Evolutionary conservation across 129 eudicot genomes (phyloP), one percentile per base, ranked within the genome.

Genomic region (Arctium lappa): DNA sequence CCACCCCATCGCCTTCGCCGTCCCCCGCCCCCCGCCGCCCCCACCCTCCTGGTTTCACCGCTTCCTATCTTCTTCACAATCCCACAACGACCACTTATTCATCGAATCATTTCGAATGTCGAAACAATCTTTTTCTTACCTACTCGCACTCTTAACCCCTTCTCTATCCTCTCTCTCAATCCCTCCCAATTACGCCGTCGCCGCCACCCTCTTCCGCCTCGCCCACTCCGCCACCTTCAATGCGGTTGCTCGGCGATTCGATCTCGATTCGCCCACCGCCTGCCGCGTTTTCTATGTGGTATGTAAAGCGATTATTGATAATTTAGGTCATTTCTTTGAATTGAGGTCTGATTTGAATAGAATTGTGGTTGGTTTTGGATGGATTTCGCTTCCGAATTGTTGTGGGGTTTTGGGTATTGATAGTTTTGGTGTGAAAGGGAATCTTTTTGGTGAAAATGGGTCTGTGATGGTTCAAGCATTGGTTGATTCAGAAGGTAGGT

Each of bases 401-500:
- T 92, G 96, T 85, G 98, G 98, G 15, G 91, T 94, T 83, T 79
- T 94, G 79, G 97, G 98, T 53, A 34, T 89, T 48, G 94, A 91
- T 69, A 83, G 69, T 74, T 94, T 94, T 74, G 79, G 70, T 42
- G 88, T 94, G 4, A 89, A 87, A 36, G 90, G 96, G 4, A 81
- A 90, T 22, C 69, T 87, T 34, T 83, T 87, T 37, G 95, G 92
- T 37, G 88, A 88, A 84, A 83, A 89, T 85, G 96, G 97, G 86
- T 89, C 75, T 39, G 87, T 94, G 33, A 34, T 92, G 80, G 97
- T 90, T 82, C 97, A 94, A 38, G 98, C 94, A 3, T 79, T 94
- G 74, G 94, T 94, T 63, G 98, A 94, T 84, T 89, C 92, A 0
- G 97, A 94, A 60, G 97, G 97, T 63, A 92, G 97, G 79, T 94